Percentiles rank a stretch among this genome's conserved stretches.
These are phyloP conservation scores for Pseudonectria buxi DNA, from an alignment of 2,329 filamentous ascomycete genomes.

Conservation along the genomic window DNA sequence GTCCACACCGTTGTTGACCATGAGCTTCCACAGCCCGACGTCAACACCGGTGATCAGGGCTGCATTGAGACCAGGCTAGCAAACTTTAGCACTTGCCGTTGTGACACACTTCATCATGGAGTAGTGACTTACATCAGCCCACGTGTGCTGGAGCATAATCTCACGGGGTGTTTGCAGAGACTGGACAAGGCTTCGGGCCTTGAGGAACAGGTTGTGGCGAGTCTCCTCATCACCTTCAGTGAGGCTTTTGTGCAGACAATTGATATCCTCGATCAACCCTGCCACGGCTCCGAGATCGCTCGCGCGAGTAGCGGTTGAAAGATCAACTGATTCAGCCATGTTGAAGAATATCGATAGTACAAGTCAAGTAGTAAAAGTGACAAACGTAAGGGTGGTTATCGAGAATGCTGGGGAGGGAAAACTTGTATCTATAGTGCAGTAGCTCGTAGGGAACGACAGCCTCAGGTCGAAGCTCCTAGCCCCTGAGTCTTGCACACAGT, in stretches of 20 bases:
- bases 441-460: too few relatives aligned
- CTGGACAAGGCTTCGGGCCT: slow-evolving; percentile 22
- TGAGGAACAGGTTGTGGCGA: slow-evolving; percentile 23
- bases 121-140: slow-evolving; percentile 28
- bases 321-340: slow-evolving; percentile 5
- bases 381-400: not conserved
- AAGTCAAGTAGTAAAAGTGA: not conserved
- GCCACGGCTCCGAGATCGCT: slow-evolving; percentile 10
- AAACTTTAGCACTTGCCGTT: not conserved
- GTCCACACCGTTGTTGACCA: slow-evolving; percentile 24
- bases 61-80: slow-evolving; percentile 12
- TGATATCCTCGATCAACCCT: slow-evolving; percentile 3
- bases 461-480: too few relatives aligned
- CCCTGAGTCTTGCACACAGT: too few relatives aligned
- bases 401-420: too few relatives aligned
- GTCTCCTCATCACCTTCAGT: slow-evolving; percentile 9
- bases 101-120: not conserved
- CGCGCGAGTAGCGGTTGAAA: slow-evolving; percentile 10
- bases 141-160: slow-evolving; percentile 36
- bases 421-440: too few relatives aligned
- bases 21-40: slow-evolving; percentile 26
- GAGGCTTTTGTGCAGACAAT: too few relatives aligned
- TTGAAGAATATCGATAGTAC: not conserved
- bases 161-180: slow-evolving; percentile 36
- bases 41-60: slow-evolving; percentile 25